Percentiles rank a stretch among this genome's conserved stretches.
Conservation (phyloP, 176 grass and related monocot genomes). For the Oryza punctata region DNA sequence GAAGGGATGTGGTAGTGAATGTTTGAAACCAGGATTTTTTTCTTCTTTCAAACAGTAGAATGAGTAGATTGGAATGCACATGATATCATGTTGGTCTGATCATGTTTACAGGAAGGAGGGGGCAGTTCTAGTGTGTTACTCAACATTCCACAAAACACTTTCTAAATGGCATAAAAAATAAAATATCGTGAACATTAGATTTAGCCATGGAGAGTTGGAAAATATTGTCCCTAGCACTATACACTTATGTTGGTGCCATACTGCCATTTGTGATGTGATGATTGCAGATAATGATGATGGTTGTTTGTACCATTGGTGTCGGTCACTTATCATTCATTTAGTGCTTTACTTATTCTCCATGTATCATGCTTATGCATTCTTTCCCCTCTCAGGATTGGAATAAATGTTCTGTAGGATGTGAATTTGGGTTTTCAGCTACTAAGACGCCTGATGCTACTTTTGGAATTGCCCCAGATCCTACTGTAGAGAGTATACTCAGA, state of each 20-base stretch:
- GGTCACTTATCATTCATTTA: neutral
- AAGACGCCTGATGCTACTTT: constrained; percentile 91
- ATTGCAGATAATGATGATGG: neutral
- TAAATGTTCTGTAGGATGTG: constrained; percentile 75
- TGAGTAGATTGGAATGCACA: neutral
- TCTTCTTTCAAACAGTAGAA: neutral
- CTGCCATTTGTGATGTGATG: neutral
- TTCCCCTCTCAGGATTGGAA: constrained; percentile 73
- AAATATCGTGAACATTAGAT: neutral
- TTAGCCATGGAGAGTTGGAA: neutral
- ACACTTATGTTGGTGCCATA: neutral
- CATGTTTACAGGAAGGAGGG: neutral
- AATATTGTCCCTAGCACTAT: neutral
- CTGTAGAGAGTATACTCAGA: constrained; percentile 61
- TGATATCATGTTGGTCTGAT: neutral
- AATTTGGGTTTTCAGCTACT: constrained; percentile 67
- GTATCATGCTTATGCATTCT: constrained; percentile 18
- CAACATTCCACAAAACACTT: neutral
- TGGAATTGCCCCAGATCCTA: constrained; percentile 59
- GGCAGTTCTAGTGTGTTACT: neutral
- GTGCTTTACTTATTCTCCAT: constrained; percentile 22
- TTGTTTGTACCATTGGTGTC: constrained; percentile 4
- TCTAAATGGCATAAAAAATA: neutral
- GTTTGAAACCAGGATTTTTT: neutral
- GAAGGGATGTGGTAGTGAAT: neutral